These are phyloP conservation scores for Streptanthus diversifolius DNA, from an alignment of 345 rosid genomes.

Conservation along the genomic window DNA sequence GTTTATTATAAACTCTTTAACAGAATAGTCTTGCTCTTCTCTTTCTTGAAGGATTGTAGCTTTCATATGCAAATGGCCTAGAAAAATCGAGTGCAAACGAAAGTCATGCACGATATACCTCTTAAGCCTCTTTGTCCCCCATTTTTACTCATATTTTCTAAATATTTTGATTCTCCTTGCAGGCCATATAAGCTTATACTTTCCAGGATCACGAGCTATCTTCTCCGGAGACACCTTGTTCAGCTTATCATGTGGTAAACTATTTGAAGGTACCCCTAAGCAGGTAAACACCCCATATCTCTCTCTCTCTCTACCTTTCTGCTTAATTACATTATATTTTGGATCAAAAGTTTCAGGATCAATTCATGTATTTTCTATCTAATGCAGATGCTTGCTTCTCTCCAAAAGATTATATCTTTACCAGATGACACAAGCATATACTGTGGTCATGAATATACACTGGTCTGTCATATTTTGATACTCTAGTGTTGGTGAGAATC, in stretches of 20 bases:
- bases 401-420: slow-evolving; percentile 60
- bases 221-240: slow-evolving; percentile 92
- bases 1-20: not conserved
- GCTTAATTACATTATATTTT: not conserved
- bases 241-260: slow-evolving; percentile 97
- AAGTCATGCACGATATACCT: not conserved
- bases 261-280: slow-evolving; percentile 84
- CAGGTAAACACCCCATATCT: slow-evolving; percentile 44
- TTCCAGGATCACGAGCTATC: slow-evolving; percentile 76
- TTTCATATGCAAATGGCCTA: not conserved
- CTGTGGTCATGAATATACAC: slow-evolving; percentile 91
- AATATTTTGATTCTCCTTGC: slow-evolving; percentile 20
- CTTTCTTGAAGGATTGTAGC: not conserved
- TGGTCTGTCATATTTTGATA: slow-evolving; percentile 49
- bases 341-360: not conserved
- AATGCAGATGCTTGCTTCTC: slow-evolving; percentile 80
- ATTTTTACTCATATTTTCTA: not conserved
- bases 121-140: not conserved
- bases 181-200: slow-evolving; percentile 96
- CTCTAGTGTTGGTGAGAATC: not conserved
- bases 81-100: not conserved
- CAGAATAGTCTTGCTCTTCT: not conserved
- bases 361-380: not conserved
- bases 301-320: not conserved
- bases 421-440: slow-evolving; percentile 84